These are phyloP conservation scores for Hericium erinaceus DNA, from an alignment of 768 basidiomycete genomes.

Conservation along the genomic window DNA sequence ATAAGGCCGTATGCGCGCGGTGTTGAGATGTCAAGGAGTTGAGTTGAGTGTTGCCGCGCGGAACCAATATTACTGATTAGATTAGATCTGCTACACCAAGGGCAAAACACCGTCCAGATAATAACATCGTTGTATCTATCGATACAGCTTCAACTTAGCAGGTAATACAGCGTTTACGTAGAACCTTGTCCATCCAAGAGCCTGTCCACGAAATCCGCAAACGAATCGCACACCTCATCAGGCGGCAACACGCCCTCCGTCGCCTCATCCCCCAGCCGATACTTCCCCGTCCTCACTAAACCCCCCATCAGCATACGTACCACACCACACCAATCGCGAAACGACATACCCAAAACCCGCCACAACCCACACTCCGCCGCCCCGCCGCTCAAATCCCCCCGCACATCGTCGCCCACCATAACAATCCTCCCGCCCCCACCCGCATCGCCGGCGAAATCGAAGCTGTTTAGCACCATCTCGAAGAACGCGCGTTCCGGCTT, in stretches of 20 bases:
- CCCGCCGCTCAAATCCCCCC: constrained; percentile 55
- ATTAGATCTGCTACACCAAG: too few relatives aligned
- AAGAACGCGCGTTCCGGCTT: constrained; percentile 58
- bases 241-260: constrained; percentile 31
- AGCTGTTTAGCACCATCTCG: constrained; percentile 41
- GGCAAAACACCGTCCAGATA: too few relatives aligned
- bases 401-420: constrained; percentile 60
- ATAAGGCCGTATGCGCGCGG: too few relatives aligned
- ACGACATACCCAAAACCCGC: constrained; percentile 48
- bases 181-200: constrained; percentile 19
- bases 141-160: too few relatives aligned
- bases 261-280: constrained; percentile 49
- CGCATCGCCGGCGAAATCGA: constrained; percentile 18
- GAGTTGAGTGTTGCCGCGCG: too few relatives aligned
- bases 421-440: constrained; percentile 22
- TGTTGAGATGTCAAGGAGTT: too few relatives aligned
- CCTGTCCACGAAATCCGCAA: constrained; percentile 45
- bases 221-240: constrained; percentile 44
- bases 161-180: too few relatives aligned
- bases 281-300: constrained; percentile 64
- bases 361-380: constrained; percentile 50
- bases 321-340: constrained; percentile 1
- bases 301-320: constrained; percentile 2
- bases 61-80: too few relatives aligned
- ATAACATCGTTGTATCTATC: too few relatives aligned